phyloP scores from a whole-genome alignment of 129 eudicot genomes.

The Flaveria ramosissima region DNA sequence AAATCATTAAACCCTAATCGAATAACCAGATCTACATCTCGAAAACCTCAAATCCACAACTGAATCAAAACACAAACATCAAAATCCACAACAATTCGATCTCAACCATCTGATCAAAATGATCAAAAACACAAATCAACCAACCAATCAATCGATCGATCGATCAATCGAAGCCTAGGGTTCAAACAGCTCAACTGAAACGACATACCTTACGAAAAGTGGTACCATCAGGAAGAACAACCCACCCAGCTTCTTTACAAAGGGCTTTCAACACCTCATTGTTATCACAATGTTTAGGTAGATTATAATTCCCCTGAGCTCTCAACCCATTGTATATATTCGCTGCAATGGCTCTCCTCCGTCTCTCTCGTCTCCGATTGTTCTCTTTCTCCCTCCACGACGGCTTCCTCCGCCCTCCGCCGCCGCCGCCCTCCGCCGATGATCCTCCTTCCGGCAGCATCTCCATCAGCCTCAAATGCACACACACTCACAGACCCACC shows the following conservation, averaged over 20 bases:
- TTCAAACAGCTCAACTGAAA: background rate
- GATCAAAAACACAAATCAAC: background rate
- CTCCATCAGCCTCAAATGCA: background rate
- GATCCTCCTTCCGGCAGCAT: constrained; percentile 54
- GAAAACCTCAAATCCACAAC: constrained; percentile 22
- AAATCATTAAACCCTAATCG: background rate
- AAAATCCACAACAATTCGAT: background rate
- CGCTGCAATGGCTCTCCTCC: constrained; percentile 88
- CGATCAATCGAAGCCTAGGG: background rate
- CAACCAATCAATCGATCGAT: background rate
- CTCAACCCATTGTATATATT: constrained; percentile 83
- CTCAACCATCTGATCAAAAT: background rate
- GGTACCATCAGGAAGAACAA: constrained; percentile 96
- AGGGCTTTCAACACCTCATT: constrained; percentile 95
- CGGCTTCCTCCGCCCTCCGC: constrained; percentile 88
- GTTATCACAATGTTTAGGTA: constrained; percentile 93
- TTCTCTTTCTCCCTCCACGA: constrained; percentile 99
- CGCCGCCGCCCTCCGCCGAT: constrained; percentile 37
- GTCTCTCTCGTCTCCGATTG: constrained; percentile 89
- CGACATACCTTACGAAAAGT: constrained; percentile 77
- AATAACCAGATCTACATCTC: constrained; percentile 7
- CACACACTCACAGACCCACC: constrained; percentile 11
- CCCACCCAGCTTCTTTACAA: constrained; percentile 94
- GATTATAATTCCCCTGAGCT: constrained; percentile 82
- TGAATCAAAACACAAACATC: no score